Evolutionary conservation across 1,284 basidiomycete genomes (phyloP), one percentile per base, ranked within the genome.

Genomic region (Phylloboletellus chloephorus): DNA sequence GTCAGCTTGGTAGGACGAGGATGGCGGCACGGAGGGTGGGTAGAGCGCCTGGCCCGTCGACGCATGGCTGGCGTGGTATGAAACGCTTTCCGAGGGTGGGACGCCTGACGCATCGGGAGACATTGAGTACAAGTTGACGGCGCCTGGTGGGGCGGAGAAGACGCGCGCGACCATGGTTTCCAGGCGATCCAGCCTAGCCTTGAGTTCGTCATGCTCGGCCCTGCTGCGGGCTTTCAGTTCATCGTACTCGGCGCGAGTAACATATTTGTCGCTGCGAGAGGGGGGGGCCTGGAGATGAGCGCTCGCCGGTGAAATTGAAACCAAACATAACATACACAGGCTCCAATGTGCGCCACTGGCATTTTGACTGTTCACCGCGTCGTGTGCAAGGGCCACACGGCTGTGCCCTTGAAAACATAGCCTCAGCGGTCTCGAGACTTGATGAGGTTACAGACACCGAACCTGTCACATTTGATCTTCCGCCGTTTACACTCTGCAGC

Each of bases 381-480:
- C 75, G 65, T 43, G 65, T 61, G 54, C 76, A 78, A 1, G 76
- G 76, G 7, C 73, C 74, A 57, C 77, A 78, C 33, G 74, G 76
- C 44, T 78, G 71, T 5, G 65, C 67, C 52, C 71, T n/a, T 73
- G 48, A 11, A 52, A 49, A 41, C 49, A 44, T 26, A 37, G 46
- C 23, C 4, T 62, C 37, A 54, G 54, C 43, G 25, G 28, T 36
- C 41, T 48, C 29, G 29, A 44, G 43, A 47, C 12, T 43, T 6
- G 41, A 47, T 25, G 38, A 47, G 36, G 44, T 36, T 37, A 56
- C 46, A 53, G 43, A 50, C n/a, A 34, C 47, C 66, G 49, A 53
- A 74, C 66, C 77, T 72, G 58, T 79, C 74, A 54, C 77, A 79
- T 54, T 74, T 78, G 54, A 79, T 78, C 60, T 78, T 79, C 26